Conservation (phyloP, 2,329 filamentous ascomycete genomes). For the Xylariaceae sp. region DNA sequence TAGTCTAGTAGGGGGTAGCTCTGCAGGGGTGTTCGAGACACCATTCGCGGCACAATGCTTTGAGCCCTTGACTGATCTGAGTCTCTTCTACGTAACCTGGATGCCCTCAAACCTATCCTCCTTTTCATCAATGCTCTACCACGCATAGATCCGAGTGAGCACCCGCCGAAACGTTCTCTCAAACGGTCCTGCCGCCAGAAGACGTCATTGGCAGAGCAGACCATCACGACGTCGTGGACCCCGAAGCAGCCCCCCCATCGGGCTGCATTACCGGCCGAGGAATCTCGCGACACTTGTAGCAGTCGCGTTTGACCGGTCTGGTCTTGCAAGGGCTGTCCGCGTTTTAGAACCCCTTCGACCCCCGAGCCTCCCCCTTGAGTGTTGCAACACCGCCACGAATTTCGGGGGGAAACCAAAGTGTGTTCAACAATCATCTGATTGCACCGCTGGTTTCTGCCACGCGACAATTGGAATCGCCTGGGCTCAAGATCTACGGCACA, state of each 20-base stretch:
- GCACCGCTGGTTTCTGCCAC: not conserved
- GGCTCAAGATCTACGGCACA: slow-evolving; percentile 9
- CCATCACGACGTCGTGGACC: slow-evolving; percentile 10
- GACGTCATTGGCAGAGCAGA: not conserved
- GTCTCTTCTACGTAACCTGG: slow-evolving; percentile 19
- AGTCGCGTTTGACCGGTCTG: slow-evolving; percentile 16
- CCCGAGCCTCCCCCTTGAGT: slow-evolving; percentile 1
- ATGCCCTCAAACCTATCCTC: slow-evolving; percentile 30
- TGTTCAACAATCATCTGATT: not conserved
- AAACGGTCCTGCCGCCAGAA: slow-evolving; percentile 2
- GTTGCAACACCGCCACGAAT: slow-evolving; percentile 6
- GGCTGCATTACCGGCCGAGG: slow-evolving; percentile 9
- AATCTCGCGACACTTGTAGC: slow-evolving; percentile 9
- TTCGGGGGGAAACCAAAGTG: slow-evolving; percentile 1
- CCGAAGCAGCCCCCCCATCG: slow-evolving; percentile 16
- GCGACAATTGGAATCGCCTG: not conserved
- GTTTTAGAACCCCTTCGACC: slow-evolving; percentile 12
- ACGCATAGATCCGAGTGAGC: slow-evolving; percentile 4
- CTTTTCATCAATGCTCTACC: slow-evolving; percentile 23
- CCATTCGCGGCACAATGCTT: slow-evolving; percentile 39
- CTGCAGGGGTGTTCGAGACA: slow-evolving; percentile 37
- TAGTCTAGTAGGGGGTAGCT: slow-evolving; percentile 18
- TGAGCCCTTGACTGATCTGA: slow-evolving; percentile 32
- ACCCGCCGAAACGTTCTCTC: slow-evolving; percentile 11
- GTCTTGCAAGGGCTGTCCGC: slow-evolving; percentile 9